Percentiles rank a stretch among this genome's conserved stretches.
phyloP scores from a whole-genome alignment of 169 alveolate genomes.

The Eimeria necatrix region DNA sequence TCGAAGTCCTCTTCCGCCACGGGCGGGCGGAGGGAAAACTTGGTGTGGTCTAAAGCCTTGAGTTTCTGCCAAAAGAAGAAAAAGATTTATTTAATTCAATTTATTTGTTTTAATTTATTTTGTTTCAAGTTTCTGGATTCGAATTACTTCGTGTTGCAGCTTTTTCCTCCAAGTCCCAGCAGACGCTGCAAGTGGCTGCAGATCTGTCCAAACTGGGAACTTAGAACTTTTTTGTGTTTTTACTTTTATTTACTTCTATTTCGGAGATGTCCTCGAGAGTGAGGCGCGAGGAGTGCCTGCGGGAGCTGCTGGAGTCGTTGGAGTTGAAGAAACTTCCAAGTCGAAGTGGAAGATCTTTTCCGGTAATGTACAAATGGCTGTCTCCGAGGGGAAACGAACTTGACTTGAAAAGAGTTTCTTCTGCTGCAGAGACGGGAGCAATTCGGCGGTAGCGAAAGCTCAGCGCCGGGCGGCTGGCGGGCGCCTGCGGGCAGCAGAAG shows the following conservation, averaged over 20 bases:
- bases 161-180: background rate
- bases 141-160: background rate
- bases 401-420: slow-evolving; percentile 3
- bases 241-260: background rate
- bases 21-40: background rate
- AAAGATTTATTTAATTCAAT: background rate
- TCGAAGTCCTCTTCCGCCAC: slow-evolving; percentile 16
- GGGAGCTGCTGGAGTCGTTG: background rate
- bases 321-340: background rate
- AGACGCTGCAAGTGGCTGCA: background rate
- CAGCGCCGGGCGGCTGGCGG: slow-evolving; percentile 46
- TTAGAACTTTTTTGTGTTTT: background rate
- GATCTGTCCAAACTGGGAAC: background rate
- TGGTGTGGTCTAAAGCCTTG: background rate
- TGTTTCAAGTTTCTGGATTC: background rate
- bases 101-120: background rate
- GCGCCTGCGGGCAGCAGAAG: too few species aligned
- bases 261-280: slow-evolving; percentile 13
- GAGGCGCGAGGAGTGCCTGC: background rate
- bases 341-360: slow-evolving; percentile 28
- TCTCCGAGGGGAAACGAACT: background rate
- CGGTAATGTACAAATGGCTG: background rate
- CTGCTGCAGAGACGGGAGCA: background rate
- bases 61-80: background rate
- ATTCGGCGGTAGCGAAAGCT: slow-evolving; percentile 46